phyloP scores from a whole-genome alignment of 306 rosid genomes.

The Ormosia emarginata region DNA sequence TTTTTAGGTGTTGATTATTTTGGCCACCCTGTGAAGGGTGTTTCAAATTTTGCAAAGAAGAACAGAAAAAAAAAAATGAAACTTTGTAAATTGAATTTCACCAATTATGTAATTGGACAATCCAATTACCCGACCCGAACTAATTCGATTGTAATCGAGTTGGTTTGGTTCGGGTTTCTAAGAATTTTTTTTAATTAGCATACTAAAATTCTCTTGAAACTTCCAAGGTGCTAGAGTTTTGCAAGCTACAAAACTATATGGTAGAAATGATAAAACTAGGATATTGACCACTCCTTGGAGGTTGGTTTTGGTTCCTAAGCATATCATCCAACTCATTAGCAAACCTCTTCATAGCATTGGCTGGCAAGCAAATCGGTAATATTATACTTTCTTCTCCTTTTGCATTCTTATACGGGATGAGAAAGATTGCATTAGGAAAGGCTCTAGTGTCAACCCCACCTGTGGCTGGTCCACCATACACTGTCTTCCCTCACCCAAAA shows the following conservation, averaged over 20 bases:
- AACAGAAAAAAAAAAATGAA: too few species aligned
- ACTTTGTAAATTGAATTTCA: too few species aligned
- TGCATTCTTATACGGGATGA: background rate
- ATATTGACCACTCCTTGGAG: background rate
- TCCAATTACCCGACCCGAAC: too few species aligned
- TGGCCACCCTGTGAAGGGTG: too few species aligned
- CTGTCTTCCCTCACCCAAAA: slow-evolving; percentile 56
- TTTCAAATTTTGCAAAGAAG: too few species aligned
- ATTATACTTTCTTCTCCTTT: slow-evolving; percentile 38
- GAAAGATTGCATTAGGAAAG: background rate
- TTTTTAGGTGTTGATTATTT: too few species aligned
- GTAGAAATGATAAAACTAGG: background rate
- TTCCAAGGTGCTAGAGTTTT: too few species aligned
- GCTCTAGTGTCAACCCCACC: background rate
- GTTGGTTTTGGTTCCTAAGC: background rate
- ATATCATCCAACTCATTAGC: slow-evolving; percentile 19
- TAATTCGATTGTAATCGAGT: too few species aligned
- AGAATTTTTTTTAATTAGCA: too few species aligned
- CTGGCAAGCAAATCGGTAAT: slow-evolving; percentile 36
- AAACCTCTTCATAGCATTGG: slow-evolving; percentile 38
- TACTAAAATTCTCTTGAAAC: too few species aligned
- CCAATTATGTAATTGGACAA: too few species aligned
- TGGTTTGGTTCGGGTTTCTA: too few species aligned
- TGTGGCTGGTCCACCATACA: slow-evolving; percentile 27
- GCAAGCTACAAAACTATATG: background rate